Evolutionary conservation across 768 basidiomycete species (phyloP).

Genomic region (Trametes cinnabarina): DNA sequence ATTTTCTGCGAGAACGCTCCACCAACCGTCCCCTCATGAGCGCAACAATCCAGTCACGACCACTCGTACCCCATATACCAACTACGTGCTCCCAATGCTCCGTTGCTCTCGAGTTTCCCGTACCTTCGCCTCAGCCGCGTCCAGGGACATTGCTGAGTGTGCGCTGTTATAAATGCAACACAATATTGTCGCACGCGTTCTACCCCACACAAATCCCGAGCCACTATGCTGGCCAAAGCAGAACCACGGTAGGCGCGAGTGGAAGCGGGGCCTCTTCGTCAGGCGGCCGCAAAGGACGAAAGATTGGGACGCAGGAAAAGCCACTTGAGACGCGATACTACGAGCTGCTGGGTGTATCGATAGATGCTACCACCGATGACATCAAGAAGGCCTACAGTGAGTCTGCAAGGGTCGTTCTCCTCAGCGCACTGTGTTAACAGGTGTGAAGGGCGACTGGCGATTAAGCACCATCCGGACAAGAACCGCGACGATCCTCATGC

Average conservation of each 20-base stretch:
- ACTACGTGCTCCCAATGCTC: constrained; percentile 61
- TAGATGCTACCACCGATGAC: constrained; percentile 77
- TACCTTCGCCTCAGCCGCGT: constrained; percentile 57
- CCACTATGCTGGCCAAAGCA: constrained; percentile 12
- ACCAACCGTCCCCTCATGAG: neutral
- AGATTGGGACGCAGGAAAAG: constrained; percentile 85
- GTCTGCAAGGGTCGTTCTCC: constrained; percentile 16
- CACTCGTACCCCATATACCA: constrained; percentile 62
- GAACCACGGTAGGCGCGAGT: neutral
- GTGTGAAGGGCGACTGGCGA: constrained; percentile 68
- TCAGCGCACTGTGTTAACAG: neutral
- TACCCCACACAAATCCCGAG: constrained; percentile 59
- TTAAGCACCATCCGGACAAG: constrained; percentile 92
- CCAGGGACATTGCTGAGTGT: constrained; percentile 60
- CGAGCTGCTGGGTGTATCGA: constrained; percentile 74
- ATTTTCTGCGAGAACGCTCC: neutral
- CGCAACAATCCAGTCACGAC: constrained; percentile 59
- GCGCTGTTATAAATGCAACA: constrained; percentile 67
- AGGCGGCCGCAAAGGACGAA: constrained; percentile 52
- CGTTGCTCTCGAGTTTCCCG: constrained; percentile 61
- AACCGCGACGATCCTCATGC: constrained; percentile 84
- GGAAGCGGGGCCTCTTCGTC: constrained; percentile 17
- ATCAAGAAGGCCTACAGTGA: constrained; percentile 89
- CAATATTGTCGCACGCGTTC: constrained; percentile 60
- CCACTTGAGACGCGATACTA: constrained; percentile 92